Evolutionary conservation across 441 rosid species (phyloP), one percentile per base, ranked within the genome.

Genomic region (Adansonia madagascariensis): DNA sequence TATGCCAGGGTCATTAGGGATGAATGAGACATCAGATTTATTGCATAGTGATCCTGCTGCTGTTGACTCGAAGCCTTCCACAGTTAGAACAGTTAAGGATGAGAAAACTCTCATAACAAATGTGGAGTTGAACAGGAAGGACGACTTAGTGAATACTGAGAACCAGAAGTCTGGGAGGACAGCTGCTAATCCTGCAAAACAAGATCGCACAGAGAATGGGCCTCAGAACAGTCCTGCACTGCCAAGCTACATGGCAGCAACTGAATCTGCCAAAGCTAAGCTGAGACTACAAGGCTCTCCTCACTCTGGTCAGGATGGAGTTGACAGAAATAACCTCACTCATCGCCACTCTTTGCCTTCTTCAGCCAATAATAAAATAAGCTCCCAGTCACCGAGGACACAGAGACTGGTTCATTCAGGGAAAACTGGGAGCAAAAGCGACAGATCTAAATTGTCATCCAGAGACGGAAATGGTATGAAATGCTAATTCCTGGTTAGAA

Each of bases 231-330:
- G 90, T 86, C 94, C 91, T 0, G n/a, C 87, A 41, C 67, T 94
- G 67, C 99, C 99, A 24, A 96, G 98, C 86, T 96, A 94, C 81
- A 96, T 96, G 98, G 92, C 89, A 79, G 98, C 96, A 63, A 96
- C 99, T 47, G 88, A 84, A 86, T 94, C 98, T 31, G 99, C 97
- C 1, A 96, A 92, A 88, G 98, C 98, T 72, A 94, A 96, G 82
- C 86, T 92, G 80, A 92, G 93, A 85, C 87, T 85, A 10, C 98
- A 92, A 83, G 94, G 92, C 67, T 94, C 99, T 50, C 94, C 92
- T 39, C 83, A 86, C 79, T 73, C 90, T 43, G 86, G 86, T 81
- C 93, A 90, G 80, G 97, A 94, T 0, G 88, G 76, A 49, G 78
- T 83, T 73, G 98, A 92, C 80, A 94, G 88, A 85, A 85, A 72